These are phyloP conservation scores for Mortierella sp. DNA, from an alignment of 371 early-diverging fungal genomes.

Conservation along the genomic window DNA sequence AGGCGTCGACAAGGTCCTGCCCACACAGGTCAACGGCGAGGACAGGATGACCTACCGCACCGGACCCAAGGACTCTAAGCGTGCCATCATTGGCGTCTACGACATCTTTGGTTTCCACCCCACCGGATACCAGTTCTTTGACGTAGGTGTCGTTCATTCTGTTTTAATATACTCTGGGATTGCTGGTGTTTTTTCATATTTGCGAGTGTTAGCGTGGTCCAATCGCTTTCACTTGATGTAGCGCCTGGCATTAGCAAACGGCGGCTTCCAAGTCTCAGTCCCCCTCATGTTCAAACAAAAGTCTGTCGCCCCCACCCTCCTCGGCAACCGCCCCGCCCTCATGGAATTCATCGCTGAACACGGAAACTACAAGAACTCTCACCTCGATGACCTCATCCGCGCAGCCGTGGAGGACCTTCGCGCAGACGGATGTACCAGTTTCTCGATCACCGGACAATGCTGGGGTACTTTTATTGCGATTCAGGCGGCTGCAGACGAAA, in stretches of 20 bases:
- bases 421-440: conserved; percentile 40
- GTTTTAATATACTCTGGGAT: too few relatives aligned
- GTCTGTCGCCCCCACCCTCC: neutral
- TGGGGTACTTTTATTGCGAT: conserved; percentile 46
- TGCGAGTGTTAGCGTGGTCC: too few relatives aligned
- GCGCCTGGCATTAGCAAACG: conserved; percentile 48
- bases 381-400: conserved; percentile 30
- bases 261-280: conserved; percentile 47
- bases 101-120: conserved; percentile 47
- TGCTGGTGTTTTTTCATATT: too few relatives aligned
- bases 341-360: conserved; percentile 36
- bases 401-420: conserved; percentile 43
- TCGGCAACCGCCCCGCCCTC: conserved; percentile 19
- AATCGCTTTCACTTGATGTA: neutral
- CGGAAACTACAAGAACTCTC: conserved; percentile 32
- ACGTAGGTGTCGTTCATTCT: conserved; percentile 36
- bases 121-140: conserved; percentile 48
- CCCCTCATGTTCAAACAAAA: conserved; percentile 32
- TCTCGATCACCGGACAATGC: conserved; percentile 56
- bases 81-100: conserved; percentile 44
- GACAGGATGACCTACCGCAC: conserved; percentile 38
- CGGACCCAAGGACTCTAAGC: conserved; percentile 55
- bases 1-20: conserved; percentile 26
- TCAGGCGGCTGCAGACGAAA: conserved; percentile 42
- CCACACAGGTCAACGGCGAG: conserved; percentile 30